phyloP scores from a whole-genome alignment of 2,329 filamentous ascomycete species.

The Reticulascus tulasneorum region DNA sequence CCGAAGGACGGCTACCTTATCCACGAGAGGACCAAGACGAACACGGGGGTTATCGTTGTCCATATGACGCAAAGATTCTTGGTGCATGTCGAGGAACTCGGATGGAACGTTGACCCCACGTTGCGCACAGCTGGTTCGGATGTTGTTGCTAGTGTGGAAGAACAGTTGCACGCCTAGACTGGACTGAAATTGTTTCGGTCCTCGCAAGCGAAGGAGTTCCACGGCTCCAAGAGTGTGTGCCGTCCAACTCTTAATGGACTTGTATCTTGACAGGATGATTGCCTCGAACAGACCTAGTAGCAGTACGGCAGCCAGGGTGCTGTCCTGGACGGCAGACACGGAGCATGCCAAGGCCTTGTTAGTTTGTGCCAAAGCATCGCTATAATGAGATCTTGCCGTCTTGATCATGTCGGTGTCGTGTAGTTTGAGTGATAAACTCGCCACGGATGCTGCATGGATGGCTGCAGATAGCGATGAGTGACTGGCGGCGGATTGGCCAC shows the following conservation, averaged over 20 bases:
- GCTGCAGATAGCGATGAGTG: constrained; percentile 19
- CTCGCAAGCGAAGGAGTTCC: constrained; percentile 21
- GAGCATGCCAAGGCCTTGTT: constrained; percentile 14
- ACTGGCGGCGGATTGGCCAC: constrained; percentile 14
- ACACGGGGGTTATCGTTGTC: constrained; percentile 11
- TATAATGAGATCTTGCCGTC: constrained; percentile 16
- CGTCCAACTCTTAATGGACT: constrained; percentile 21
- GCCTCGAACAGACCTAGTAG: constrained; percentile 23
- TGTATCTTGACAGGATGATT: constrained; percentile 18
- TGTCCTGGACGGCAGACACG: constrained; percentile 17
- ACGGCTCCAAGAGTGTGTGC: constrained; percentile 20
- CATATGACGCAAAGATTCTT: constrained; percentile 8
- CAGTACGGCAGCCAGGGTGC: constrained; percentile 21
- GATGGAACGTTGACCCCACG: constrained; percentile 16
- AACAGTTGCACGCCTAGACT: constrained; percentile 17
- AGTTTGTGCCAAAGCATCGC: constrained; percentile 11
- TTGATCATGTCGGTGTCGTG: constrained; percentile 13
- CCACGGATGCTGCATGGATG: constrained; percentile 19
- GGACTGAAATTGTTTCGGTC: constrained; percentile 16
- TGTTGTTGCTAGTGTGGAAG: constrained; percentile 21
- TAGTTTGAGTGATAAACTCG: constrained; percentile 17
- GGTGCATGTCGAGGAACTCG: constrained; percentile 15
- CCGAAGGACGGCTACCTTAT: constrained; percentile 15
- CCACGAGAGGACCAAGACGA: constrained; percentile 13
- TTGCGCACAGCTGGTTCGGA: constrained; percentile 22